Percentiles rank a stretch among this genome's conserved stretches.
Conservation (phyloP, 345 rosid genomes). For the Erodium maritimum region DNA sequence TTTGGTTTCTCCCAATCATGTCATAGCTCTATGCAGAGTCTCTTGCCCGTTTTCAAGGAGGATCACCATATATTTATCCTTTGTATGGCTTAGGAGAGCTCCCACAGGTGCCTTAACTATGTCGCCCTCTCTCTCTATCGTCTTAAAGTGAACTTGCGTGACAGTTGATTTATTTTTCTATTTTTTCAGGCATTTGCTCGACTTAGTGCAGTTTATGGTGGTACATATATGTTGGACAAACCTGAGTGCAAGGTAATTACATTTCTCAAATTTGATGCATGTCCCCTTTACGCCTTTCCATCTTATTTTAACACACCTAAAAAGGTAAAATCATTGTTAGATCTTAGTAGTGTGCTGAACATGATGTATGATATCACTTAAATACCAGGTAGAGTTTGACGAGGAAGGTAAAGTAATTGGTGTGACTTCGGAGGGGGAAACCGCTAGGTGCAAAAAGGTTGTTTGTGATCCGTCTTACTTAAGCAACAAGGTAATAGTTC, state of each 20-base stretch:
- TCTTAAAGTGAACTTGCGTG: not conserved
- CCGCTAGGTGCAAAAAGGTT: constrained; percentile 94
- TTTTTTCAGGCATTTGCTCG: constrained; percentile 79
- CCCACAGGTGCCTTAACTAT: constrained; percentile 56
- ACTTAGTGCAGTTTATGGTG: constrained; percentile 97
- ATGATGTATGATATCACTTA: constrained; percentile 8
- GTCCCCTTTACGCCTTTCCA: constrained; percentile 4
- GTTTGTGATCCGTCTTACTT: constrained; percentile 97
- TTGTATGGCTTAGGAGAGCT: constrained; percentile 94
- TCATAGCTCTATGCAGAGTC: constrained; percentile 81
- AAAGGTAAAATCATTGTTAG: not conserved
- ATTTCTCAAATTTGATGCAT: not conserved
- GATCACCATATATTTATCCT: constrained; percentile 94
- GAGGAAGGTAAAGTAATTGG: constrained; percentile 78
- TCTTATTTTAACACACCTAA: not conserved
- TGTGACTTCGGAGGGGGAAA: constrained; percentile 96
- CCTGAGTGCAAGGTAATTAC: constrained; percentile 77
- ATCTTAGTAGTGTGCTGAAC: not conserved
- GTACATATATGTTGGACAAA: constrained; percentile 92
- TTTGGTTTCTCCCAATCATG: not conserved
- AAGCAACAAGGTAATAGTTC: constrained; percentile 54
- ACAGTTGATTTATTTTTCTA: constrained; percentile 1
- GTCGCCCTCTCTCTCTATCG: not conserved
- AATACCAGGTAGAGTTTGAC: constrained; percentile 68
- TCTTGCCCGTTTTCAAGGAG: constrained; percentile 93